phyloP scores from a whole-genome alignment of 2,329 filamentous ascomycete species.

The Colletotrichum sp. region DNA sequence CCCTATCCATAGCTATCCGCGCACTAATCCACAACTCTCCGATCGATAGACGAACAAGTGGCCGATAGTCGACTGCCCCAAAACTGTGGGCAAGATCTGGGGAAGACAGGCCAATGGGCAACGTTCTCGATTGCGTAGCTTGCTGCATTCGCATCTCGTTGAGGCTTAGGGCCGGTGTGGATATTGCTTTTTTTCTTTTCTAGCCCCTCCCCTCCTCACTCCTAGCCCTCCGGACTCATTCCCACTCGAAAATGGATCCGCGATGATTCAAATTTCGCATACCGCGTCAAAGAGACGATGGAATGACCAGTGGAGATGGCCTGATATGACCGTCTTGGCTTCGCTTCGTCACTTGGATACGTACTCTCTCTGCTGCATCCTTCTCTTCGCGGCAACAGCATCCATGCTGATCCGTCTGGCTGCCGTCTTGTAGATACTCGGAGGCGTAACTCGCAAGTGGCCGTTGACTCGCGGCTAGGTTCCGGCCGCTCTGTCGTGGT shows the following conservation, averaged over 20 bases:
- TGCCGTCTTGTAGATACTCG: background rate
- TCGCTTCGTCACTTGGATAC: background rate
- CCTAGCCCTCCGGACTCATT: background rate
- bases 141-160: background rate
- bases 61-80: background rate
- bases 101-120: slow-evolving; percentile 7
- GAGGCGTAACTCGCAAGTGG: background rate
- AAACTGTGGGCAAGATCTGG: slow-evolving; percentile 7
- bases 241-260: slow-evolving; percentile 1
- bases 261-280: background rate
- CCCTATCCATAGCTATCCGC: background rate
- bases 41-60: slow-evolving; percentile 5
- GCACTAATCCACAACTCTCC: slow-evolving; percentile 4
- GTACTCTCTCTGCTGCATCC: background rate
- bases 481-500: background rate
- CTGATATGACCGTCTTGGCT: background rate
- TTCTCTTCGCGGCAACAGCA: background rate
- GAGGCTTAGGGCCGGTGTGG: background rate
- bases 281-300: background rate
- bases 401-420: background rate
- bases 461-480: background rate
- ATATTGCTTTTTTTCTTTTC: background rate
- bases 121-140: background rate
- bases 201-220: background rate
- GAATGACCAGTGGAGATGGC: background rate